Percentiles rank a stretch among this genome's conserved stretches.
Conservation (phyloP, 2,329 filamentous ascomycete genomes). For the Colletotrichum lupini region DNA sequence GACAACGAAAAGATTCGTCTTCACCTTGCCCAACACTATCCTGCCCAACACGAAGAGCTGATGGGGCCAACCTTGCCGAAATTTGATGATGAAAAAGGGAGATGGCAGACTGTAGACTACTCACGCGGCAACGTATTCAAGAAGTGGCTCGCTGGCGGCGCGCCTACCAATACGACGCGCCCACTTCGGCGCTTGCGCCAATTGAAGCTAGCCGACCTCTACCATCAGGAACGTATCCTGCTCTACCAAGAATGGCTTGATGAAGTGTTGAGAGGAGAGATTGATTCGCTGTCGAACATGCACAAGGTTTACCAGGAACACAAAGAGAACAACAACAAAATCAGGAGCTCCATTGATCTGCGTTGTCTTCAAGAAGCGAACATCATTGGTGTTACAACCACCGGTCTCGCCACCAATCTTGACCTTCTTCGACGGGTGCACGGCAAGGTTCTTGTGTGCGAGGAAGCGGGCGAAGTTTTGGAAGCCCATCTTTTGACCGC, state of each 20-base stretch:
- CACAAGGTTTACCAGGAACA: slow-evolving; percentile 1
- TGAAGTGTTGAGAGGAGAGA: neutral
- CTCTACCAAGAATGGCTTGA: slow-evolving; percentile 36
- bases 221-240: neutral
- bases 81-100: slow-evolving; percentile 25
- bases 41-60: slow-evolving; percentile 39
- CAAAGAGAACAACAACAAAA: slow-evolving; percentile 33
- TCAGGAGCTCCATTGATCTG: slow-evolving; percentile 46
- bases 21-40: neutral
- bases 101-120: slow-evolving; percentile 38
- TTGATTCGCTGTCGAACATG: neutral
- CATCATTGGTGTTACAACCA: slow-evolving; percentile 70
- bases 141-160: slow-evolving; percentile 14
- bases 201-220: neutral
- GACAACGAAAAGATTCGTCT: neutral
- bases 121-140: neutral
- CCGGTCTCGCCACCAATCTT: slow-evolving; percentile 64
- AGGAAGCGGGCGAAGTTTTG: slow-evolving; percentile 76
- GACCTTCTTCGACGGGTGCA: slow-evolving; percentile 58
- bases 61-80: slow-evolving; percentile 36
- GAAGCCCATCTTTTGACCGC: slow-evolving; percentile 72
- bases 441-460: slow-evolving; percentile 70
- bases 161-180: neutral
- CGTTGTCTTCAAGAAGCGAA: slow-evolving; percentile 51
- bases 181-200: neutral